Base-by-base conservation (phyloP, 2,329 filamentous ascomycete species). In the Ramularia endophylla region DNA sequence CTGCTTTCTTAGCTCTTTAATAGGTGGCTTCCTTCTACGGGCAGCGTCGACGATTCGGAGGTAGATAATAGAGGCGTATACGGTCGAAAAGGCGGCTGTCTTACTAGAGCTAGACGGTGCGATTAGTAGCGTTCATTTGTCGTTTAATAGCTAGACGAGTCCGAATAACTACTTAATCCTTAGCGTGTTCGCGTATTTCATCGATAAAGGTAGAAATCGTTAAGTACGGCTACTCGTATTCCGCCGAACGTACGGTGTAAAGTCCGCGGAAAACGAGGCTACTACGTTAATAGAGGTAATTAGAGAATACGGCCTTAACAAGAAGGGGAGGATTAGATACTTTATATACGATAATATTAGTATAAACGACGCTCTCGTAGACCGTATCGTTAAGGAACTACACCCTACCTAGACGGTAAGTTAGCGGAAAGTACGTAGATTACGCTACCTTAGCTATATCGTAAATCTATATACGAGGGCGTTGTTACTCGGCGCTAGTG, bases 161-260 rank as follows among this genome's bases (percentile, higher is more conserved):
- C 29, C 29, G n/a, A 32, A 32, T 17, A 32, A 16, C 29, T 32
- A 32, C 29, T 32, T 17, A 17, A 32, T 32, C 29, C 29, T 32
- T 32, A 32, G 29, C 29, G 13, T 32, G 8, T n/a, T n/a, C 13
- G 29, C 29, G 9, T 16, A 32, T 13, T 32, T 32, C 7, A 15
- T 32, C 29, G 29, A 32, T 32, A 16, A 8, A 9, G 15, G 13
- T n/a, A 13, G 29, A 13, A 32, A 13, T 12, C 29, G 29, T 15
- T n/a, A 13, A 13, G 15, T 13, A 15, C 11, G 13, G 29, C 29
- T 12, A 32, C 17, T 32, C 12, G 29, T 7, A 12, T 32, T 32
- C 15, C 12, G 29, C 12, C 12, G 29, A 13, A 32, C 13, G 11
- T 16, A 16, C 17, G 17, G 29, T 16, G 17, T 8, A 17, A 12